Conservation (phyloP, 1,284 basidiomycete genomes). For the Malassezia brasiliensis region DNA sequence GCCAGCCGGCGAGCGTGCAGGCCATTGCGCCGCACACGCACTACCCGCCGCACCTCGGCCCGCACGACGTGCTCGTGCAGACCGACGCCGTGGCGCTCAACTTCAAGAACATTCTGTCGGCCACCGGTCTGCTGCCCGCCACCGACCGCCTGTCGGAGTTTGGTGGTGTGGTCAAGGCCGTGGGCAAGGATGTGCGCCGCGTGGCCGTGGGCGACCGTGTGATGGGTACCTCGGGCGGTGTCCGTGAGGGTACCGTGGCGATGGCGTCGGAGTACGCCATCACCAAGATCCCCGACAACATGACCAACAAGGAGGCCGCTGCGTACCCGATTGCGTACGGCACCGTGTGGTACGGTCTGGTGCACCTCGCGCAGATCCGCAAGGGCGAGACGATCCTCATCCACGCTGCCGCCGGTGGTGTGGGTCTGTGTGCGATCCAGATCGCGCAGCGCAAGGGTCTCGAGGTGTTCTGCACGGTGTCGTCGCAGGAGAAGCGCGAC, state of each 20-base stretch:
- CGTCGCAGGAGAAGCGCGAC: constrained; percentile 20
- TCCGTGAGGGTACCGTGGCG: constrained; percentile 16
- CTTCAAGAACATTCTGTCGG: constrained; percentile 21
- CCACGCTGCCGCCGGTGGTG: constrained; percentile 80
- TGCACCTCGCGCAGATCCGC: constrained; percentile 66
- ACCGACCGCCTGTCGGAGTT: constrained; percentile 53
- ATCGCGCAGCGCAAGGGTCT: constrained; percentile 17
- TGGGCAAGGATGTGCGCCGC: constrained; percentile 49
- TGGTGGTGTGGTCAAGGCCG: constrained; percentile 62
- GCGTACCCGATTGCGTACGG: constrained; percentile 49
- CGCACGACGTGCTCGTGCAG: constrained; percentile 16
- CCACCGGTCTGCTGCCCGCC: constrained; percentile 17
- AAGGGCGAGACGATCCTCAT: constrained; percentile 64
- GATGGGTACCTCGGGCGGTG: constrained; percentile 50
- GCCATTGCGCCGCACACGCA: constrained; percentile 15
- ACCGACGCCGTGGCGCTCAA: constrained; percentile 20
- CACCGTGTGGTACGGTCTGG: constrained; percentile 65
- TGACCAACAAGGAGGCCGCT: constrained; percentile 63
- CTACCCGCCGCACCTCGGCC: neutral
- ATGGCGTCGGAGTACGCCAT: constrained; percentile 55
- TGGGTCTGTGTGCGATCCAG: constrained; percentile 50
- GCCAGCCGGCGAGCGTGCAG: constrained; percentile 12
- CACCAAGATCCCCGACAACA: constrained; percentile 52
- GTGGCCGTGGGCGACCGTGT: constrained; percentile 60
- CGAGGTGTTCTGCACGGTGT: constrained; percentile 20